A percentile compares a stretch with the other conserved stretches of the same genome.
Evolutionary conservation across 139 green algal genomes (phyloP).

Genomic region (Coccomyxa sp.): DNA sequence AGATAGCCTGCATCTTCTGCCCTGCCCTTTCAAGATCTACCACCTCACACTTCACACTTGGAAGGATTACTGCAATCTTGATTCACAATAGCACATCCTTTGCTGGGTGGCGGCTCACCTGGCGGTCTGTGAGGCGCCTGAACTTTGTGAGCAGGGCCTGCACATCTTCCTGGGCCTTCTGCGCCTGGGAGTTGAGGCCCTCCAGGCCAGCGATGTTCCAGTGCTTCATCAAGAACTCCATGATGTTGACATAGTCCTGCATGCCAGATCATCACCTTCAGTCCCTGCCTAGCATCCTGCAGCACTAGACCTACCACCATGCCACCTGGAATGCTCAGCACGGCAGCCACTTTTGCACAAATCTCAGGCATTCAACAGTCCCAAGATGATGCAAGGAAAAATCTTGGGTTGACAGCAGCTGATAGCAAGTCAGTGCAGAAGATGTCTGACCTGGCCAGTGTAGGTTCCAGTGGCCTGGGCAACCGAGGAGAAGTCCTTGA

Average conservation of each 20-base stretch:
- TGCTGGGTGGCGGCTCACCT: neutral
- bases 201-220: slow-evolving; percentile 71
- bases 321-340: too few relatives aligned
- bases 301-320: too few relatives aligned
- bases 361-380: neutral
- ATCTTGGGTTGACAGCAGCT: too few relatives aligned
- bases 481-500: slow-evolving; percentile 93
- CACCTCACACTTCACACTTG: too few relatives aligned
- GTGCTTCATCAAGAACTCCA: slow-evolving; percentile 85
- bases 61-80: neutral
- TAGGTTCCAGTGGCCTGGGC: slow-evolving; percentile 80
- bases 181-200: slow-evolving; percentile 59
- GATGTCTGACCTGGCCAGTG: slow-evolving; percentile 42
- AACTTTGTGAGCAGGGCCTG: slow-evolving; percentile 69
- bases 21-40: neutral
- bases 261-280: neutral
- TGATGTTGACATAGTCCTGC: slow-evolving; percentile 93
- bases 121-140: slow-evolving; percentile 36
- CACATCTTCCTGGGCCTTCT: slow-evolving; percentile 73
- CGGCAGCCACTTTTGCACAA: too few relatives aligned
- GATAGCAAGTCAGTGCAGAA: too few relatives aligned
- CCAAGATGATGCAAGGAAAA: too few relatives aligned
- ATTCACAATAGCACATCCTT: neutral
- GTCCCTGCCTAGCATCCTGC: neutral
- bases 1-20: too few relatives aligned